Percentiles rank a stretch among this genome's conserved stretches.
These are phyloP conservation scores for Passiflora organensis DNA, from an alignment of 345 rosid species.

Conservation along the genomic window DNA sequence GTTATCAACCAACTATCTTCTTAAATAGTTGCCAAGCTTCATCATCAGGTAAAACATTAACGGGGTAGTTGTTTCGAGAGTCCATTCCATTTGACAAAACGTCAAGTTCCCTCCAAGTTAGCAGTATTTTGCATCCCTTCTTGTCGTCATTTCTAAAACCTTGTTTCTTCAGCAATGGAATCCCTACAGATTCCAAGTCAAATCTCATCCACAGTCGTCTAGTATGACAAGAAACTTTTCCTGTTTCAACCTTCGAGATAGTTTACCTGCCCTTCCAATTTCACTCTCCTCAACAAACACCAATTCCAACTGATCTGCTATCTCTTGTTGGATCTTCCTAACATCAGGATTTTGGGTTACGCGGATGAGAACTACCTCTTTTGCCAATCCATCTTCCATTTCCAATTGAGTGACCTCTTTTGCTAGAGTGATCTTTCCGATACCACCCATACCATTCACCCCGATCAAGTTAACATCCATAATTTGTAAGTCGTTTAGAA, in stretches of 20 bases:
- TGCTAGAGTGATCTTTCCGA: constrained; percentile 16
- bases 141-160: too few species aligned
- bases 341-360: constrained; percentile 13
- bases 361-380: not conserved
- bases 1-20: constrained; percentile 16
- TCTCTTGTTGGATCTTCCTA: constrained; percentile 14
- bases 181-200: constrained; percentile 21
- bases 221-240: constrained; percentile 27
- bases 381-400: not conserved
- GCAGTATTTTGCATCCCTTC: constrained; percentile 25
- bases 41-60: constrained; percentile 1
- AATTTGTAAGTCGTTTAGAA: not conserved
- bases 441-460: constrained; percentile 18
- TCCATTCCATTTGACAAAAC: constrained; percentile 17
- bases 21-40: constrained; percentile 29
- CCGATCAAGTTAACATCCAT: constrained; percentile 2
- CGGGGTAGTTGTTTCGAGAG: not conserved
- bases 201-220: constrained; percentile 30
- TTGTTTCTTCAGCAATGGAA: constrained; percentile 11
- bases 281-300: constrained; percentile 10
- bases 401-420: constrained; percentile 7
- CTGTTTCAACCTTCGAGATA: too few species aligned
- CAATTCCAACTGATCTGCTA: constrained; percentile 14
- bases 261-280: too few species aligned
- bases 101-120: constrained; percentile 15